Percentiles rank a stretch among this genome's conserved stretches.
These are phyloP conservation scores for Leishmania braziliensis DNA, from an alignment of 208 protist genomes.

Conservation along the genomic window DNA sequence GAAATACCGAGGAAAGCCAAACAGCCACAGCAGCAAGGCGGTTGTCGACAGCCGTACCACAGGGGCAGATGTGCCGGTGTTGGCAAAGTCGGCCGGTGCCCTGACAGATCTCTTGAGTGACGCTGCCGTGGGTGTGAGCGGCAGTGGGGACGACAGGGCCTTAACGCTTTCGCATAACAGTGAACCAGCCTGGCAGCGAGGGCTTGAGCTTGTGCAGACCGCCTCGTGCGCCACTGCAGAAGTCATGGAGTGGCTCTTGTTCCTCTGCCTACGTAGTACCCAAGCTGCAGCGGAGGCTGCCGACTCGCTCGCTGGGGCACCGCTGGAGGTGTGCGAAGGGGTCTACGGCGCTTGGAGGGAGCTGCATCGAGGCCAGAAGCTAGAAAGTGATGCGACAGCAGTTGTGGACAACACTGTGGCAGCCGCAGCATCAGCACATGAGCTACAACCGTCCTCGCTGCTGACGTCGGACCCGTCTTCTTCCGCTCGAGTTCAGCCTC, in stretches of 20 bases:
- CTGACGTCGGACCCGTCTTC: neutral
- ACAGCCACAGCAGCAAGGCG: neutral
- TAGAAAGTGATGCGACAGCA: neutral
- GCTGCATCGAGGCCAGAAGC: neutral
- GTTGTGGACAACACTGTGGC: neutral
- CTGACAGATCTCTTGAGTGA: neutral
- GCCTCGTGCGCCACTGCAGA: neutral
- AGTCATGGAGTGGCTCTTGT: slow-evolving; percentile 25
- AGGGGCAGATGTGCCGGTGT: neutral
- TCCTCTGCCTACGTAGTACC: slow-evolving; percentile 18
- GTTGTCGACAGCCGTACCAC: neutral
- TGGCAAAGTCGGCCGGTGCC: neutral
- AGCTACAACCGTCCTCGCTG: neutral
- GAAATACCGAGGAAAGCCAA: neutral
- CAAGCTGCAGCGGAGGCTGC: neutral
- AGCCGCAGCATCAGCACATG: neutral
- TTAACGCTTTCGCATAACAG: neutral
- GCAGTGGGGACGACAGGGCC: neutral
- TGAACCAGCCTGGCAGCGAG: slow-evolving; percentile 17
- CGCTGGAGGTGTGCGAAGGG: slow-evolving; percentile 27
- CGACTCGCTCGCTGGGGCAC: neutral
- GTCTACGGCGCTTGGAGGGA: slow-evolving; percentile 25
- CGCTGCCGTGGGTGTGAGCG: neutral
- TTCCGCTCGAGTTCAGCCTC: neutral
- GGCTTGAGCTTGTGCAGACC: slow-evolving; percentile 9